Evolutionary conservation across 495 filamentous ascomycete genomes (phyloP), one percentile per base, ranked within the genome.

Genomic region (Aspergillus incahuasiensis): DNA sequence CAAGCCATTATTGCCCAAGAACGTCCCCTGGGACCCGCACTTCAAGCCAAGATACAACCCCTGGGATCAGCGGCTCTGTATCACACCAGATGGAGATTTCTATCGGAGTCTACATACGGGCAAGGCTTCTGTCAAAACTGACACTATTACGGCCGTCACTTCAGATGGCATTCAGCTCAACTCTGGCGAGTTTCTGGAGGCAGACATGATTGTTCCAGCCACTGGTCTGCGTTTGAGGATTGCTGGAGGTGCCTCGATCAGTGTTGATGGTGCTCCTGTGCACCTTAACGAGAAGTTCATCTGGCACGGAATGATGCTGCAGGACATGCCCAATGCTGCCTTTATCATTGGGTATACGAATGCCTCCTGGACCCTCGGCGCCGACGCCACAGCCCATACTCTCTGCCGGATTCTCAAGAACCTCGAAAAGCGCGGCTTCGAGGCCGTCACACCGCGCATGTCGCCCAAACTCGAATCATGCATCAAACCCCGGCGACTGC

Each of bases 131-230:
- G 71, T 92, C n/a, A 79, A 82, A 5, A 92, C 88, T 0, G 87
- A 83, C 38, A 77, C 69, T 13, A 89, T 92, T 68, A 71, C 81
- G n/a, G 75, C 72, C 0, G 82, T 92, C 8, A 85, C 81, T 0
- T 66, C 72, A 19, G 73, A 77, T 12, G 78, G 81, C 1, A 84
- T 92, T 53, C 57, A 67, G 16, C 77, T 89, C 19, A 66, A 74
- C 25, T 78, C 77, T 0, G 87, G 85, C 16, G 74, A 80, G 44
- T 65, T 63, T 0, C 62, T 91, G 3, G 73, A 82, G 1, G 82
- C 85, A 0, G 87, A 92, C 68, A 82, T 88, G 60, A 87, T 92
- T 63, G 68, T 91, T 56, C 88, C 86, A 0, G 88, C 88, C 0
- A 94, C 89, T 0, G 88, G 88, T 1, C 71, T 94, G 1, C 76